phyloP scores from a whole-genome alignment of 78 protist species.

The Polysphondylium violaceum region DNA sequence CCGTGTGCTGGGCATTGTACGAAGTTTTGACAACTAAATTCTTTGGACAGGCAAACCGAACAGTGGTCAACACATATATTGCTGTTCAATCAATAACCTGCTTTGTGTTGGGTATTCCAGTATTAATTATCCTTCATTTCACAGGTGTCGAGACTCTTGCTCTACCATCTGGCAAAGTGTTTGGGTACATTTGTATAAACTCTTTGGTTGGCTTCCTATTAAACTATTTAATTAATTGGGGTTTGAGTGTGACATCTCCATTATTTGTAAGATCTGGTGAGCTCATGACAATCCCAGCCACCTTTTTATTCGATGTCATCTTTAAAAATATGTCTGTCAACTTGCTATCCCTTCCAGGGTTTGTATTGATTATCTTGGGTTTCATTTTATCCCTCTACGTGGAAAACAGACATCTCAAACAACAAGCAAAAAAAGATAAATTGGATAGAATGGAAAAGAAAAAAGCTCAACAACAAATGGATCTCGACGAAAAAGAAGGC shows the following conservation, averaged over 20 bases:
- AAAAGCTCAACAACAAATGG: too few species aligned
- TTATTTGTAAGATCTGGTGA: conserved; percentile 44
- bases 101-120: conserved; percentile 13
- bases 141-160: conserved; percentile 23
- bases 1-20: conserved; percentile 29
- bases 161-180: neutral
- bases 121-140: neutral
- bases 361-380: conserved; percentile 22
- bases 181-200: neutral
- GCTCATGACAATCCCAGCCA: conserved; percentile 41
- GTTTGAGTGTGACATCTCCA: conserved; percentile 32
- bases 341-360: conserved; percentile 24
- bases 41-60: conserved; percentile 3
- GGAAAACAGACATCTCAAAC: conserved; percentile 15
- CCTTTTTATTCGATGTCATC: conserved; percentile 30
- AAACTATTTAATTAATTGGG: conserved; percentile 37
- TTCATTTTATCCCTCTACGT: conserved; percentile 11
- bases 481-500: too few species aligned
- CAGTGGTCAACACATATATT: conserved; percentile 27
- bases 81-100: neutral
- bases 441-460: too few species aligned
- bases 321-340: conserved; percentile 14
- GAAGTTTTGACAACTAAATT: conserved; percentile 38
- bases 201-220: neutral
- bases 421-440: too few species aligned